A percentile compares a stretch with the other conserved stretches of the same genome.
Evolutionary conservation across 108 stramenopile species (phyloP).

Genomic region (Discostella pseudostelligera): DNA sequence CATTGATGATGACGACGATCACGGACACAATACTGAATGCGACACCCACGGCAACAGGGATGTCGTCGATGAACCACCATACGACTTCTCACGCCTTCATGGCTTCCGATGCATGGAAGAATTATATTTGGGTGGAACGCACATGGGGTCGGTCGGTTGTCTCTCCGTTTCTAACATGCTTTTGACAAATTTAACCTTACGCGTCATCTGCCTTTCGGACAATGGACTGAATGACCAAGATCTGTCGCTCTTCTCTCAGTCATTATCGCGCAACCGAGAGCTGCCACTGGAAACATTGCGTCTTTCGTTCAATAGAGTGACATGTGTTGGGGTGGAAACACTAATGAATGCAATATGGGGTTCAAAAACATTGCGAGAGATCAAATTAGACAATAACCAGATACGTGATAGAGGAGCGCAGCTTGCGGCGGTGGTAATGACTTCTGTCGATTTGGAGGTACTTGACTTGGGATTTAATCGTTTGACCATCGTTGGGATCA

Average conservation of each 20-base stretch:
- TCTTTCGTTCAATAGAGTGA: conserved; percentile 74
- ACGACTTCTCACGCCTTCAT: conserved; percentile 31
- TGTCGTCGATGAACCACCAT: conserved; percentile 39
- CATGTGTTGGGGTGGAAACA: conserved; percentile 73
- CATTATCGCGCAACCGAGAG: conserved; percentile 66
- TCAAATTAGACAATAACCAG: conserved; percentile 78
- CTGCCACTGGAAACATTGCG: conserved; percentile 60
- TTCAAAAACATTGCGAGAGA: conserved; percentile 64
- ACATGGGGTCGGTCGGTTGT: conserved; percentile 58
- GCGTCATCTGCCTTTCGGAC: conserved; percentile 59
- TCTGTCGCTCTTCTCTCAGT: conserved; percentile 69
- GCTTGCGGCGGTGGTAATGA: conserved; percentile 76
- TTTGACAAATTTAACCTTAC: conserved; percentile 57
- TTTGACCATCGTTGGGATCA: conserved; percentile 77
- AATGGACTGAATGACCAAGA: conserved; percentile 66
- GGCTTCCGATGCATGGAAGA: conserved; percentile 57
- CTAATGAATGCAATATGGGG: conserved; percentile 90
- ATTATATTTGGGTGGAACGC: conserved; percentile 53
- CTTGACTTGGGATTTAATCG: conserved; percentile 80
- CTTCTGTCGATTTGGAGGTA: conserved; percentile 64
- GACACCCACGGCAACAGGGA: conserved; percentile 15
- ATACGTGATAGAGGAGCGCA: conserved; percentile 84
- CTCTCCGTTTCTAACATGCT: conserved; percentile 68
- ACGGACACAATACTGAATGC: conserved; percentile 11
- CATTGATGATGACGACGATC: conserved; percentile 13